Evolutionary conservation across 148 eudicot genomes (phyloP).

Genomic region (Camellia granthamiana): DNA sequence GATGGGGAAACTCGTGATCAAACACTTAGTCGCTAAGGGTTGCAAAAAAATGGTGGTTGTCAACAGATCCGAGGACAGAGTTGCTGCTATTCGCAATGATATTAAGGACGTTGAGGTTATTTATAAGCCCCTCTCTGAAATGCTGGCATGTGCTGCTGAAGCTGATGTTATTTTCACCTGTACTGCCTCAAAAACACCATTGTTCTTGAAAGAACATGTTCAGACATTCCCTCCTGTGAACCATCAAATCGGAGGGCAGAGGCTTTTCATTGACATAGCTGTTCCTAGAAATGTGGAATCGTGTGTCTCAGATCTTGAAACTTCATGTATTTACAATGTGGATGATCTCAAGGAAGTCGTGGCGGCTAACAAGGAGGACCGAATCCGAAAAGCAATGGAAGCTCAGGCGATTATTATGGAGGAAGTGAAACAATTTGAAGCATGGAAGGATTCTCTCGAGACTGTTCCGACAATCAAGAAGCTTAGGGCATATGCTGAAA

Average conservation of each 20-base stretch:
- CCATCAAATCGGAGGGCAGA: conserved; percentile 21
- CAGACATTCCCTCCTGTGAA: conserved; percentile 23
- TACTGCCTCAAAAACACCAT: conserved; percentile 37
- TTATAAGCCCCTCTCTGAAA: conserved; percentile 35
- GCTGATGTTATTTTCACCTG: conserved; percentile 55
- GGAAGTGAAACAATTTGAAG: conserved; percentile 49
- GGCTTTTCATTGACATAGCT: conserved; percentile 48
- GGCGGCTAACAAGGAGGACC: conserved; percentile 48
- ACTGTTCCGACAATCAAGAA: conserved; percentile 57
- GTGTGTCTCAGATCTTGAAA: conserved; percentile 35
- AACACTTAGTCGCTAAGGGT: conserved; percentile 50
- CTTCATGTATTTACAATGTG: conserved; percentile 41
- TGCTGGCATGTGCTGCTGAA: conserved; percentile 38
- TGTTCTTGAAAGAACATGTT: conserved; percentile 41
- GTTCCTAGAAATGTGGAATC: conserved; percentile 58
- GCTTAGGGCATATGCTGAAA: conserved; percentile 48
- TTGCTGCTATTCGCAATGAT: conserved; percentile 32
- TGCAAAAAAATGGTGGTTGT: conserved; percentile 47
- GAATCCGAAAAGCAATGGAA: conserved; percentile 43
- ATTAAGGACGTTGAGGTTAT: conserved; percentile 38
- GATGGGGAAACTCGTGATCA: conserved; percentile 60
- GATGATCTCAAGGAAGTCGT: conserved; percentile 56
- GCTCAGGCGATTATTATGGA: conserved; percentile 39
- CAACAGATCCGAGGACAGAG: conserved; percentile 48
- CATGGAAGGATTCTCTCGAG: conserved; percentile 51